Percentiles rank a stretch among this genome's conserved stretches.
Evolutionary conservation across 2,329 filamentous ascomycete genomes (phyloP).

Genomic region (Fusarium sp.): DNA sequence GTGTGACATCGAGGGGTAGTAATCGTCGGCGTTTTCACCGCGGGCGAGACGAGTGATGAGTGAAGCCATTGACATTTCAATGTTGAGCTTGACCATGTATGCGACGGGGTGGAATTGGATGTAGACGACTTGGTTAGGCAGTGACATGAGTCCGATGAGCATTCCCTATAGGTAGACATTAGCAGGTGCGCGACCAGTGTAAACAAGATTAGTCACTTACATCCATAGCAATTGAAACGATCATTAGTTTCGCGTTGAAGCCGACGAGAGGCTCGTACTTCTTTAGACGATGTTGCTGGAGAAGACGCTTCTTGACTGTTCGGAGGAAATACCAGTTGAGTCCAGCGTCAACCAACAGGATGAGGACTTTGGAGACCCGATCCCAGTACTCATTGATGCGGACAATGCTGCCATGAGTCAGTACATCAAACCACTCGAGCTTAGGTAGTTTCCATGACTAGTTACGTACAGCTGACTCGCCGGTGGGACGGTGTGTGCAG

Average conservation of each 20-base stretch:
- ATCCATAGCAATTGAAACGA: conserved; percentile 63
- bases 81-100: conserved; percentile 66
- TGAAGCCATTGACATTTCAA: conserved; percentile 65
- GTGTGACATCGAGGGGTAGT: conserved; percentile 35
- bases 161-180: conserved; percentile 1
- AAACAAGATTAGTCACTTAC: conserved; percentile 36
- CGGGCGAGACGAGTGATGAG: conserved; percentile 58
- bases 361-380: conserved; percentile 63
- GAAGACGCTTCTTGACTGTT: conserved; percentile 58
- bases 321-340: conserved; percentile 67
- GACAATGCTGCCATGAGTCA: conserved; percentile 45
- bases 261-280: conserved; percentile 63
- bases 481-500: conserved; percentile 56
- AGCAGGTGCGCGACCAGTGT: fast-evolving
- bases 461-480: conserved; percentile 49
- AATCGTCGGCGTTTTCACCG: conserved; percentile 28
- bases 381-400: conserved; percentile 65
- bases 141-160: conserved; percentile 51
- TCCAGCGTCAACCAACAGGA: conserved; percentile 60
- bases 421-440: neutral
- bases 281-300: conserved; percentile 59
- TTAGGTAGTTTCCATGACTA: no score
- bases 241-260: conserved; percentile 63
- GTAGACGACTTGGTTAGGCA: conserved; percentile 52
- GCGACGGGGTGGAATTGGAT: conserved; percentile 65